phyloP scores from a whole-genome alignment of 257 asterid species.

The Cynanchum wilfordii region DNA sequence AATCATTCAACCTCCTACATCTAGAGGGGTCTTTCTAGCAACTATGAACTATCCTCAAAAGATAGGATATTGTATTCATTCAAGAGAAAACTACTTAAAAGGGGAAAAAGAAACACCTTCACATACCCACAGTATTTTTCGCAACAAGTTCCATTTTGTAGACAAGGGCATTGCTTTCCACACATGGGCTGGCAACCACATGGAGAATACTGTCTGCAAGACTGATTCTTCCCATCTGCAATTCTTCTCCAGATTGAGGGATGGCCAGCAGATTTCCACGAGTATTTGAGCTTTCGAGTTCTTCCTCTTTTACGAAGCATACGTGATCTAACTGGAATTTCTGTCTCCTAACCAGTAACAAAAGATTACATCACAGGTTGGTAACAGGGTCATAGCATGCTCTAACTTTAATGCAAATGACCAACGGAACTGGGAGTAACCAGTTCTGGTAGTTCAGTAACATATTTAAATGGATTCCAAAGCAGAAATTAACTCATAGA shows the following conservation, averaged over 20 bases:
- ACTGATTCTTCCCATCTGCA: slow-evolving; percentile 76
- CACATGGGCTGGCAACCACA: slow-evolving; percentile 75
- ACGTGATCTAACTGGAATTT: slow-evolving; percentile 63
- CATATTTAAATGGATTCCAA: neutral
- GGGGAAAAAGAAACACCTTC: slow-evolving; percentile 7
- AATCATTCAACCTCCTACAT: neutral
- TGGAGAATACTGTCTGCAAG: slow-evolving; percentile 65
- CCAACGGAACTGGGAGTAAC: neutral
- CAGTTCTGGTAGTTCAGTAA: neutral
- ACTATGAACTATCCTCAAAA: neutral
- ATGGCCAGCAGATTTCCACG: slow-evolving; percentile 96
- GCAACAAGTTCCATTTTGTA: slow-evolving; percentile 66
- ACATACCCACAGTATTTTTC: slow-evolving; percentile 91
- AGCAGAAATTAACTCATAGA: neutral
- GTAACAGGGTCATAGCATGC: neutral
- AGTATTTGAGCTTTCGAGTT: slow-evolving; percentile 80
- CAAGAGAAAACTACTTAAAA: neutral
- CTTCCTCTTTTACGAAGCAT: slow-evolving; percentile 88
- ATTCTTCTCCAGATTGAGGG: slow-evolving; percentile 95
- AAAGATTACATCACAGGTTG: slow-evolving; percentile 1
- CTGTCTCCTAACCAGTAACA: slow-evolving; percentile 40
- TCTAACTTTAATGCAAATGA: neutral
- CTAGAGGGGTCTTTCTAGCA: neutral
- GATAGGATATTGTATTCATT: neutral
- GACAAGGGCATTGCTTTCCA: slow-evolving; percentile 92